These are phyloP conservation scores for Nosema muscidifuracis DNA, from an alignment of 371 early-diverging fungal genomes.

Conservation along the genomic window DNA sequence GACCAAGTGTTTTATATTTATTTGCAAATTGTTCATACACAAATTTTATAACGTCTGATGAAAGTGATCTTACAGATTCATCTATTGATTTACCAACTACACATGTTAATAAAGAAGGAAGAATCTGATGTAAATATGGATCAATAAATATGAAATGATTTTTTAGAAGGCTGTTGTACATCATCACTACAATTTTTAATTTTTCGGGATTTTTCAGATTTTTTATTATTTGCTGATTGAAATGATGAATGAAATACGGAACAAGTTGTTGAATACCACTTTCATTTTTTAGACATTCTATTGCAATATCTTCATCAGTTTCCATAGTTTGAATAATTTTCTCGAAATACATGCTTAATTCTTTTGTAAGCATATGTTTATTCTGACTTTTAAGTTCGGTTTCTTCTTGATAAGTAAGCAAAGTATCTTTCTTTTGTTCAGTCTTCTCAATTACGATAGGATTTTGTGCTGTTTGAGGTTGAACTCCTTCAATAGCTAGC, in stretches of 20 bases:
- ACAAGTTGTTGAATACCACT: conserved; percentile 90
- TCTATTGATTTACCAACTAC: conserved; percentile 75
- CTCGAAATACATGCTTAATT: conserved; percentile 89
- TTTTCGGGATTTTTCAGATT: conserved; percentile 59
- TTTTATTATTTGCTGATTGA: conserved; percentile 70
- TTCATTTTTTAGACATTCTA: conserved; percentile 74
- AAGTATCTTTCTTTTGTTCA: conserved; percentile 66
- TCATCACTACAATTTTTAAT: conserved; percentile 69
- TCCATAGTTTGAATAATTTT: conserved; percentile 77
- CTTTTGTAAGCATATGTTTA: conserved; percentile 78
- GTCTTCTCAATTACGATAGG: conserved; percentile 72
- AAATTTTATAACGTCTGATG: conserved; percentile 60
- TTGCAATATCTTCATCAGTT: conserved; percentile 70
- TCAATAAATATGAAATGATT: conserved; percentile 87
- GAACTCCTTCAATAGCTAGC: conserved; percentile 97
- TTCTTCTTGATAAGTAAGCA: conserved; percentile 66
- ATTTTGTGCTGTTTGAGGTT: conserved; percentile 94
- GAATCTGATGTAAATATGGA: conserved; percentile 94
- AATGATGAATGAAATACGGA: conserved; percentile 91
- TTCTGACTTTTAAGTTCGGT: conserved; percentile 63
- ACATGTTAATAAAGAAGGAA: conserved; percentile 86
- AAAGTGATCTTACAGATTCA: conserved; percentile 43
- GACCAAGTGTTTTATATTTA: conserved; percentile 61
- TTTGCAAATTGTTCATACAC: conserved; percentile 58
- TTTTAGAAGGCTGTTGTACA: conserved; percentile 73